These are phyloP conservation scores for Chlorella ohadii DNA, from an alignment of 139 green algal species.

Conservation along the genomic window DNA sequence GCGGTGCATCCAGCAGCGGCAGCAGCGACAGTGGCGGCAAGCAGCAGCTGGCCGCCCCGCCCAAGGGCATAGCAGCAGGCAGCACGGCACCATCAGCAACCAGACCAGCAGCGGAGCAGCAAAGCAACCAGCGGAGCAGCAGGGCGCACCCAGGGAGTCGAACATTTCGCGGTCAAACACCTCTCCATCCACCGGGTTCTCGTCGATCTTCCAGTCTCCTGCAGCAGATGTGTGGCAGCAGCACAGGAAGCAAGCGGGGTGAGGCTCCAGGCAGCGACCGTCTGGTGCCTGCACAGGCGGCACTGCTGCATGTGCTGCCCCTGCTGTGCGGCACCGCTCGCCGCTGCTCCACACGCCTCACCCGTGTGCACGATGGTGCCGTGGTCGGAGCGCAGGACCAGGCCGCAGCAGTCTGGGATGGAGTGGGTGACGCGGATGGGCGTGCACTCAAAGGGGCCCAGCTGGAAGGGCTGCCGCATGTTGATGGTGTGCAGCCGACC, in stretches of 20 bases:
- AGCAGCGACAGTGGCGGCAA: not conserved
- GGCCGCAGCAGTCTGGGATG: conserved; percentile 97
- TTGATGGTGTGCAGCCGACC: conserved; percentile 78
- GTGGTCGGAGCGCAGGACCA: conserved; percentile 89
- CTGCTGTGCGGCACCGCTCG: too few species aligned
- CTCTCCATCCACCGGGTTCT: conserved; percentile 92
- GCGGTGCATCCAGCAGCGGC: not conserved
- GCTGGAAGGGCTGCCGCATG: conserved; percentile 73
- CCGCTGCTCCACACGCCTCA: too few species aligned
- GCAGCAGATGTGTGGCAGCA: too few species aligned
- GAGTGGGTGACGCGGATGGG: conserved; percentile 96
- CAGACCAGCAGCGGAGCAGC: not conserved
- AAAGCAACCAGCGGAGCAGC: not conserved
- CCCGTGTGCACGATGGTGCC: conserved; percentile 94
- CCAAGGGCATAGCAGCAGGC: not conserved
- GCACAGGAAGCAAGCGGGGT: not conserved
- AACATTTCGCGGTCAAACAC: conserved; percentile 92
- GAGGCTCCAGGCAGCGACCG: too few species aligned
- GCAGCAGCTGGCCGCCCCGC: not conserved
- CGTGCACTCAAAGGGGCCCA: conserved; percentile 88
- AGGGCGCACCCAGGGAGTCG: conserved; percentile 73
- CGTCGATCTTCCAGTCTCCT: conserved; percentile 99
- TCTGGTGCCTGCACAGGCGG: too few species aligned
- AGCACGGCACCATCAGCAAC: not conserved
- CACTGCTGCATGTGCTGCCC: not conserved